phyloP scores from a whole-genome alignment of 2,329 filamentous ascomycete species.

The Calonectria naviculata region DNA sequence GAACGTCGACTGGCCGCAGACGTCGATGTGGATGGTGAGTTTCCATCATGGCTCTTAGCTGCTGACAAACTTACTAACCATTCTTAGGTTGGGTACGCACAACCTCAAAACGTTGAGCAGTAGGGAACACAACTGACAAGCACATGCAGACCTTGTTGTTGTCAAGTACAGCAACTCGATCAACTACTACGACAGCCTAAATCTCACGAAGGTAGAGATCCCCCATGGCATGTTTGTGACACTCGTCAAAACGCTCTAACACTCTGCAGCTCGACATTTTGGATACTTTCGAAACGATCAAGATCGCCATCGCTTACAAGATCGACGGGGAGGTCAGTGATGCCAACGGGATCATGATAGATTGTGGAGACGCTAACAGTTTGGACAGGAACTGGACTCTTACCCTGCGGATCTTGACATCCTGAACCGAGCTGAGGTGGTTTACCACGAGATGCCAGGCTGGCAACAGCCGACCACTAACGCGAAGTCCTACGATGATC shows the following conservation, averaged over 20 bases:
- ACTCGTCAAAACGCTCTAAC: constrained; percentile 8
- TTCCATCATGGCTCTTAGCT: constrained; percentile 28
- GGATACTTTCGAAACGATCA: constrained; percentile 79
- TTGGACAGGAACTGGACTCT: constrained; percentile 47
- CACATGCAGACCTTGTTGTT: constrained; percentile 68
- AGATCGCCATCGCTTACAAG: constrained; percentile 79
- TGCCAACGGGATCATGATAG: constrained; percentile 21
- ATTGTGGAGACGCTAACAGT: constrained; percentile 41
- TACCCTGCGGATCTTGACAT: constrained; percentile 73
- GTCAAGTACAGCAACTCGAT: constrained; percentile 71
- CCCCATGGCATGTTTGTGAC: constrained; percentile 12
- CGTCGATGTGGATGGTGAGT: constrained; percentile 66
- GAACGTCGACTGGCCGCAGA: constrained; percentile 66
- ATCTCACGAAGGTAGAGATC: constrained; percentile 61
- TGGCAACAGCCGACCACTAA: constrained; percentile 75
- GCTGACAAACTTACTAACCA: constrained; percentile 32
- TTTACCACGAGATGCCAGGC: constrained; percentile 76
- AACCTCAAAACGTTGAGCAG: constrained; percentile 25
- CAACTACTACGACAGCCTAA: constrained; percentile 74
- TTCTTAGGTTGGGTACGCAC: constrained; percentile 41
- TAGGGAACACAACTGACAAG: constrained; percentile 32
- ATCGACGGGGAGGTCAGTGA: constrained; percentile 43
- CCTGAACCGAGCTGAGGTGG: constrained; percentile 69
- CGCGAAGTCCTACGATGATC: constrained; percentile 68
- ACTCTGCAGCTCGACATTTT: constrained; percentile 58